Evolutionary conservation across 768 basidiomycete genomes (phyloP).

Genomic region (Filobasidium wieringae): DNA sequence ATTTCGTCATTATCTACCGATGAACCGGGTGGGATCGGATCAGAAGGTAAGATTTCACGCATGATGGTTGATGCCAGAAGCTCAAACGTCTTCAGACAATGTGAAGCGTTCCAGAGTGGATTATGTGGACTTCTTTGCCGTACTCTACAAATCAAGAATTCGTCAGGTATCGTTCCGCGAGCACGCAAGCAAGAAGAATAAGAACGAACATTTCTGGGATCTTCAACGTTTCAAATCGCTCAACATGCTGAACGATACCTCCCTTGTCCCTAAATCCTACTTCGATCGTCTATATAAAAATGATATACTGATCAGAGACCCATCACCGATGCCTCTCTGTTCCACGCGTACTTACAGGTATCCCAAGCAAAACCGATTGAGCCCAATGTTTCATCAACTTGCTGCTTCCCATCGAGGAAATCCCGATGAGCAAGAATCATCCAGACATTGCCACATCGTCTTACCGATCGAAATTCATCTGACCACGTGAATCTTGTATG

Average conservation of each 20-base stretch:
- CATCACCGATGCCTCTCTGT: neutral
- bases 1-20: neutral
- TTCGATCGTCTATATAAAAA: constrained; percentile 21
- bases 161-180: neutral
- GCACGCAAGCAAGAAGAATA: neutral
- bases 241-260: constrained; percentile 25
- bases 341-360: constrained; percentile 24
- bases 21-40: constrained; percentile 15
- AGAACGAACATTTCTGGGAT: constrained; percentile 31
- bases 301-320: neutral
- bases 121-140: constrained; percentile 13
- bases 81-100: constrained; percentile 26
- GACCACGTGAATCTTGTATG: constrained; percentile 29
- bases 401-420: constrained; percentile 5
- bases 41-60: constrained; percentile 26
- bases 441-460: neutral
- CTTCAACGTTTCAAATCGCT: constrained; percentile 26
- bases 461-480: constrained; percentile 33
- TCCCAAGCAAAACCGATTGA: constrained; percentile 37
- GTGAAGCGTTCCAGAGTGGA: constrained; percentile 27
- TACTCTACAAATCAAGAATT: neutral
- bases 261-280: constrained; percentile 35
- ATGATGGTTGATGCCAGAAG: constrained; percentile 20
- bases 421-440: neutral
- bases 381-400: constrained; percentile 41